Base-by-base conservation (phyloP, 192 early-diverging fungal genomes). In the Phycomyces nitens region DNA sequence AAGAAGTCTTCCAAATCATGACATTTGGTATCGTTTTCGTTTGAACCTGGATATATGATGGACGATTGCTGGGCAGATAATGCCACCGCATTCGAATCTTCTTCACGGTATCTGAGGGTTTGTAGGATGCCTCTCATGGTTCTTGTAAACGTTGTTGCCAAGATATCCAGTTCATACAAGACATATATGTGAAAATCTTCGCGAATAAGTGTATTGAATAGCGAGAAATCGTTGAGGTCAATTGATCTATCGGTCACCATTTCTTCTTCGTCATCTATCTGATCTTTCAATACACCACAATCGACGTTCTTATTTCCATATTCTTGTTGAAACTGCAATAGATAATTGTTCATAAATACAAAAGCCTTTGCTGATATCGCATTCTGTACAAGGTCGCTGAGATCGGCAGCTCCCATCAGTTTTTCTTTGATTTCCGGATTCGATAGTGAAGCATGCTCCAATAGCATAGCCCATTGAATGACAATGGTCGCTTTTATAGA, bases 1-100 rank as follows among this genome's bases (percentile, higher is more conserved):
- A 96, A 86, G 16, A 97, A 81, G 0, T 85, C 74, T 64, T 92
- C 90, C 1, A 87, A 79, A 60, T 87, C 82, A 58, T 80, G 83
- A 1, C 80, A 72, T 18, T 64, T 47, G 10, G 57, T 41, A 26
- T 58, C 50, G 40, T 61, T 54, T 1, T 68, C 44, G 9, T 61
- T 51, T 8, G 68, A 58, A 34, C 70, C 53, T 15, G 65, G 18
- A 27, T 57, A 12, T 44, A 55, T 24, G 1, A 53, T 38, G 8
- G 50, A 60, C 6, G 70, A 11, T 51, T 62, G 26, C 52, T 44
- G 47, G 22, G 11, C 52, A 52, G n/a, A 29, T 56, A 21, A 27
- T 7, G 60, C 27, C 15, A 68, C 53, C 10, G 53, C 57, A 40
- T 61, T 76, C 0, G 75, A 74, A 62, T 92, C 90, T 53, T 92